These are phyloP conservation scores for Setomelanomma holmii DNA, from an alignment of 2,329 filamentous ascomycete genomes.

Conservation along the genomic window DNA sequence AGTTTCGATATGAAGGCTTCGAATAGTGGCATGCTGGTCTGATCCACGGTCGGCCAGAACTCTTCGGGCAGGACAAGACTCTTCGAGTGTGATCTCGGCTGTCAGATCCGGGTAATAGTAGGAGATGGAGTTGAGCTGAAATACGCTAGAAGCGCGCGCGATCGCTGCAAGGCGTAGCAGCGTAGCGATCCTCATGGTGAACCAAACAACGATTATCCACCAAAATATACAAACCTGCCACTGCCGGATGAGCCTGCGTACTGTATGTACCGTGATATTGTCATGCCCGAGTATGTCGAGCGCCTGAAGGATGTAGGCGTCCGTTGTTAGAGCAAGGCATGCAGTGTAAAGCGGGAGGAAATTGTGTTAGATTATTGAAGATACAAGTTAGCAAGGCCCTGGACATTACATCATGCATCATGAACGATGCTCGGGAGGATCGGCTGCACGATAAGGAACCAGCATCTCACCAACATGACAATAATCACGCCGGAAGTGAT, in stretches of 20 bases:
- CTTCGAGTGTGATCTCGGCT: conserved; percentile 11
- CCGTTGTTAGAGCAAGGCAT: background rate
- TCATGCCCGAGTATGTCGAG: background rate
- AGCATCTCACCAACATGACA: background rate
- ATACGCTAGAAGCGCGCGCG: background rate
- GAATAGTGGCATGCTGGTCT: conserved; percentile 17
- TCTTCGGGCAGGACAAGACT: conserved; percentile 11
- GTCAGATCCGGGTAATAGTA: conserved; percentile 8
- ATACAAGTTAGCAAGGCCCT: conserved; percentile 7
- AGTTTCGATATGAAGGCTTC: conserved; percentile 10
- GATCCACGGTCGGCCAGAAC: conserved; percentile 16
- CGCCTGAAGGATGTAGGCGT: background rate
- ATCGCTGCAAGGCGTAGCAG: background rate
- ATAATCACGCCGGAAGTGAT: no score
- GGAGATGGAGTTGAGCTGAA: conserved; percentile 10
- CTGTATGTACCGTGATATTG: background rate
- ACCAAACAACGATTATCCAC: background rate
- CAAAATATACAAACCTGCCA: background rate
- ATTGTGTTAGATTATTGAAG: conserved; percentile 4
- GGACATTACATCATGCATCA: conserved; percentile 13
- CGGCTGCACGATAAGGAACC: conserved; percentile 6
- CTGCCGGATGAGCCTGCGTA: background rate
- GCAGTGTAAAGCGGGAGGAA: conserved; percentile 7
- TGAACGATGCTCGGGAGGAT: background rate
- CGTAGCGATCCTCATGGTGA: conserved; percentile 1